Base-by-base conservation (phyloP, 345 rosid genomes). In the Citrus australasica region DNA sequence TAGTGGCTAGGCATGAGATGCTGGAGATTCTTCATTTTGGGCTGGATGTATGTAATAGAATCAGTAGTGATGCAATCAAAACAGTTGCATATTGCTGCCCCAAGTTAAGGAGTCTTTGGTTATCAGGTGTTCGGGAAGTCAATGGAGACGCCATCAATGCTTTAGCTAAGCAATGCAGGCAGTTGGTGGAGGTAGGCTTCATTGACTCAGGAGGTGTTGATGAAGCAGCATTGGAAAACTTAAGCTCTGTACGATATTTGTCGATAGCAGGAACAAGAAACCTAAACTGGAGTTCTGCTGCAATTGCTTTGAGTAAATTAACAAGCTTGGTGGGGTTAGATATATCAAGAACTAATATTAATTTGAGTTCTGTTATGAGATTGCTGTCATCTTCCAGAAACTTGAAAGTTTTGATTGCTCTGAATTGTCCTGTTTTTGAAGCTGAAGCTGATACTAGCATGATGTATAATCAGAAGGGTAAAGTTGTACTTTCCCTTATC, bases 11-110 rank as follows among this genome's bases (percentile, higher is more conserved):
- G 32, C 88, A 85, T 59, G 84, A 81, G 69, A 69, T 74, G 69
- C 83, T 85, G 25, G 86, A 83, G 80, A 79, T 79, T 61, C 79
- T 85, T 74, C 77, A 78, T 69, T 82, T 85, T 72, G 84, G 86
- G 35, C 81, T 81, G 14, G 80, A 80, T 13, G 53, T 70, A 3
- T 83, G 86, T 73, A 83, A 85, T 67, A 83, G 79, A 67, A 79
- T 85, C 25, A 85, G 81, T 21, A 83, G 86, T 42, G 86, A 85
- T 73, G 88, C 81, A 7, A 83, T 83, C 71, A 81, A 81, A 81
- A 83, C 81, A 48, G 48, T 83, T 79, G 86, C 88, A 25, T 48
- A 63, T 70, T 85, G 86, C 69, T 85, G 86, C 68, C 81, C 88
- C 38, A 79, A 66, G 25, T 81, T 85, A 71, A 73, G 33, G 55